Conservation (phyloP, 345 rosid genomes). For the Barbarea vulgaris region DNA sequence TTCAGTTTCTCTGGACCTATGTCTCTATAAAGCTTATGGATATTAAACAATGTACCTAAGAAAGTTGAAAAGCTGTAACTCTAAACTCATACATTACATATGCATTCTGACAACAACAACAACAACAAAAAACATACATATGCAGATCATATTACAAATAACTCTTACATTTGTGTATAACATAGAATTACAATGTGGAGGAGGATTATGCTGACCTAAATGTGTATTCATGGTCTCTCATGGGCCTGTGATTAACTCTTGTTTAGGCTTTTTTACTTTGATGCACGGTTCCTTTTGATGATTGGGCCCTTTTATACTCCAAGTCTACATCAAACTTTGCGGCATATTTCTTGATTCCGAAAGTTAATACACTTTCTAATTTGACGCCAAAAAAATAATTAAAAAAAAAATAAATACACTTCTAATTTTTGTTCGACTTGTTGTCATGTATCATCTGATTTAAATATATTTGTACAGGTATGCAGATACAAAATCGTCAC, state of each 20-base stretch:
- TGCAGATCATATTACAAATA: conserved; percentile 4
- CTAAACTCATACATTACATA: background rate
- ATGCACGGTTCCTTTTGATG: background rate
- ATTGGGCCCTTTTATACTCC: background rate
- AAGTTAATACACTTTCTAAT: too few relatives aligned
- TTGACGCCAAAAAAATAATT: too few relatives aligned
- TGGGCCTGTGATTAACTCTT: conserved; percentile 12
- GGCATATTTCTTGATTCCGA: too few relatives aligned
- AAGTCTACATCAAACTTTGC: background rate
- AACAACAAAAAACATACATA: background rate
- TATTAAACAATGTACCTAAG: background rate
- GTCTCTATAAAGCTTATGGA: background rate
- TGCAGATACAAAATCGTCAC: background rate
- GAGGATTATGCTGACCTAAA: background rate
- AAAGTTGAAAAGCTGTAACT: background rate
- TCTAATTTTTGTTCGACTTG: background rate
- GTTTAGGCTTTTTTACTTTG: background rate
- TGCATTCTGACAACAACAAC: conserved; percentile 1
- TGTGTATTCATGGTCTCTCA: conserved; percentile 13
- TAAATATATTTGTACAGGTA: background rate
- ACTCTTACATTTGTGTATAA: background rate
- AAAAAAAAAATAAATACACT: too few relatives aligned
- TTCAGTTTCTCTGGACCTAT: background rate
- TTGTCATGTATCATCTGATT: background rate
- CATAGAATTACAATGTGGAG: background rate